phyloP scores from a whole-genome alignment of 2,329 filamentous ascomycete species.

The Hansfordia pulvinata region DNA sequence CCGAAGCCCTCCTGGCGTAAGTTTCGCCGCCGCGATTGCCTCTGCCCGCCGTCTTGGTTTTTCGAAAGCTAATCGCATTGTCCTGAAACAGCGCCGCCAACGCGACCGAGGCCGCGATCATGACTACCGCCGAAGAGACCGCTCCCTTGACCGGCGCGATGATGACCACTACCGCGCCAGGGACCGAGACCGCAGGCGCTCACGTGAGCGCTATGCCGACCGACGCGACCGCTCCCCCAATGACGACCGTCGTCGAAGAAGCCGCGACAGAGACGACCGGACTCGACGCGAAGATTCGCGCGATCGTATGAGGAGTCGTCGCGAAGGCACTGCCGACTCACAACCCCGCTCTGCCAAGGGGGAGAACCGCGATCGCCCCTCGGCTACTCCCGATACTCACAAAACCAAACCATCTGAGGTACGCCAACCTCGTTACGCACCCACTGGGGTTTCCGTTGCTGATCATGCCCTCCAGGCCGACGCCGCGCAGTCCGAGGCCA shows the following conservation, averaged over 20 bases:
- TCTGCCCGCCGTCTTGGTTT: too few relatives aligned
- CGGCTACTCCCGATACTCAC: constrained; percentile 31
- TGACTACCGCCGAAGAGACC: constrained; percentile 54
- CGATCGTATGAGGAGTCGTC: constrained; percentile 48
- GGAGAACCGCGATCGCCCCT: constrained; percentile 42
- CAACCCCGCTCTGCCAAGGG: constrained; percentile 52
- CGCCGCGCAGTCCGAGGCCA: constrained; percentile 48
- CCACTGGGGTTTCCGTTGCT: too few relatives aligned
- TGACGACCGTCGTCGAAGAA: constrained; percentile 43
- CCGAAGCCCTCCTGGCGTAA: constrained; percentile 48
- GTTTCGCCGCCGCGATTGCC: constrained; percentile 17
- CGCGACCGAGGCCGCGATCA: constrained; percentile 36
- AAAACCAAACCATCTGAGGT: constrained; percentile 43
- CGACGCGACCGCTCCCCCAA: constrained; percentile 39
- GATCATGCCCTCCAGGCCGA: too few relatives aligned
- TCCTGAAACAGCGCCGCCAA: constrained; percentile 38
- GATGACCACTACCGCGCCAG: constrained; percentile 40
- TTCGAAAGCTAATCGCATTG: constrained; percentile 24
- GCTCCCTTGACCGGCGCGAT: constrained; percentile 54
- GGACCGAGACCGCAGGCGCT: constrained; percentile 52
- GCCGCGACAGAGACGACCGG: constrained; percentile 51
- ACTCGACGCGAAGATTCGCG: constrained; percentile 61
- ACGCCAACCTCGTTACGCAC: constrained; percentile 38
- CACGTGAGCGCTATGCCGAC: constrained; percentile 44
- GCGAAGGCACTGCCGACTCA: constrained; percentile 61